These are phyloP conservation scores for Plasmopara muralis DNA, from an alignment of 352 stramenopile species.

Conservation along the genomic window DNA sequence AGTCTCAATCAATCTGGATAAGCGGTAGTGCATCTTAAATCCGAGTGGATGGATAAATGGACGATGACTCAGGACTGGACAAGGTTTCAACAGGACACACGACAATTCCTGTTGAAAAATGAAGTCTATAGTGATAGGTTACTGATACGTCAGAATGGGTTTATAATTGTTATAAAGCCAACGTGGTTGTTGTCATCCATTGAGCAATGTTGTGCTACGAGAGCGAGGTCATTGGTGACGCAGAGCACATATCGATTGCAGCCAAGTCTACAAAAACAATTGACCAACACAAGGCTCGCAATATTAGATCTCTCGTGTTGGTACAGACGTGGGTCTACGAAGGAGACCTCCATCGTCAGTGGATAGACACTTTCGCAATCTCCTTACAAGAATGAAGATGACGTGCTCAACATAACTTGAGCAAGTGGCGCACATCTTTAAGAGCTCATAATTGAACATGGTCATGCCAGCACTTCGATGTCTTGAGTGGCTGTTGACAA, in stretches of 20 bases:
- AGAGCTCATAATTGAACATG: constrained; percentile 66
- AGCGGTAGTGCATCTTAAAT: constrained; percentile 5
- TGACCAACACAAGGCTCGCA: constrained; percentile 43
- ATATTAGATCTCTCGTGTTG: constrained; percentile 56
- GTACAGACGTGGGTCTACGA: constrained; percentile 43
- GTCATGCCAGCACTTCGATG: constrained; percentile 60
- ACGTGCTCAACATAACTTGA: constrained; percentile 17
- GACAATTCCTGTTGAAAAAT: not conserved
- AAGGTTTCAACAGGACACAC: not conserved
- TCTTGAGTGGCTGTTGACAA: constrained; percentile 72
- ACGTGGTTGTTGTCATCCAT: constrained; percentile 71
- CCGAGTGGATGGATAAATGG: constrained; percentile 14
- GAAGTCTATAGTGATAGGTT: not conserved
- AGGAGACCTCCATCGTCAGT: constrained; percentile 36
- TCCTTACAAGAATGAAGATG: constrained; percentile 29
- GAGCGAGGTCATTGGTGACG: constrained; percentile 26
- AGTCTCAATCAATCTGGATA: constrained; percentile 9
- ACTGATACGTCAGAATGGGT: constrained; percentile 23
- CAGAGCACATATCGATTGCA: constrained; percentile 14
- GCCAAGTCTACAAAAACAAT: constrained; percentile 14
- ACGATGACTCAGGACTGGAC: constrained; percentile 15
- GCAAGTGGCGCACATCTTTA: constrained; percentile 52
- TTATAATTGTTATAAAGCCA: constrained; percentile 68
- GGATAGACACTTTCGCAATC: constrained; percentile 35
- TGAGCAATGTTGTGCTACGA: constrained; percentile 42